These are phyloP conservation scores for Limonium bicolor DNA, from an alignment of 148 eudicot species.

Conservation along the genomic window DNA sequence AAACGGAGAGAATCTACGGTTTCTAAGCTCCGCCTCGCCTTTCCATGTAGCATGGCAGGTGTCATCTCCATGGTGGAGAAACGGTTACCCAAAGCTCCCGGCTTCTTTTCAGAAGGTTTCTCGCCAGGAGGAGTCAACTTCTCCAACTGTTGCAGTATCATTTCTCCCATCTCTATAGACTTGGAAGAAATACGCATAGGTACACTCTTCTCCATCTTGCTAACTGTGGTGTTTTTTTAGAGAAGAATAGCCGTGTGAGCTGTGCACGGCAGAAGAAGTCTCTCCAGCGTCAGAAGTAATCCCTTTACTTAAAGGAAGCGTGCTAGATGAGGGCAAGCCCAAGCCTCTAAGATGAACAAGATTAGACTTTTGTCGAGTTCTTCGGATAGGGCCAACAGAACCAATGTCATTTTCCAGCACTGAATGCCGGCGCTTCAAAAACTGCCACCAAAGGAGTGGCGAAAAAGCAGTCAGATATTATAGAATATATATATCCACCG, in stretches of 20 bases:
- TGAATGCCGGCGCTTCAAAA: slow-evolving; percentile 68
- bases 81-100: slow-evolving; percentile 13
- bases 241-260: slow-evolving; percentile 7
- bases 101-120: slow-evolving; percentile 34
- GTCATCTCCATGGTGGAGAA: slow-evolving; percentile 24
- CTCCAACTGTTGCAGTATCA: slow-evolving; percentile 66
- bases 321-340: slow-evolving; percentile 17
- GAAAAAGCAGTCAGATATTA: slow-evolving; percentile 3
- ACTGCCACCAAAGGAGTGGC: slow-evolving; percentile 22
- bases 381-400: slow-evolving; percentile 69
- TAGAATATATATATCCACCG: not conserved
- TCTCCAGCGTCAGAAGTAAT: slow-evolving; percentile 22
- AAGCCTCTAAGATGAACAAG: slow-evolving; percentile 35
- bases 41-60: slow-evolving; percentile 25
- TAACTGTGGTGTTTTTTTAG: slow-evolving; percentile 13
- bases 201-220: slow-evolving; percentile 14
- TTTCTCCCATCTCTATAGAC: slow-evolving; percentile 60
- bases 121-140: slow-evolving; percentile 59
- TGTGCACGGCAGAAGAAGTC: slow-evolving; percentile 13
- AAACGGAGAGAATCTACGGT: slow-evolving; percentile 22
- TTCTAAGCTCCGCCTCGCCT: slow-evolving; percentile 33
- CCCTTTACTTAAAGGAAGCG: slow-evolving; percentile 17
- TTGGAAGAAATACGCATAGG: slow-evolving; percentile 48
- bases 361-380: slow-evolving; percentile 80
- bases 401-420: slow-evolving; percentile 71